Evolutionary conservation across 2,329 filamentous ascomycete species (phyloP), one percentile per base, ranked within the genome.

Genomic region (Colletotrichum acutatum): DNA sequence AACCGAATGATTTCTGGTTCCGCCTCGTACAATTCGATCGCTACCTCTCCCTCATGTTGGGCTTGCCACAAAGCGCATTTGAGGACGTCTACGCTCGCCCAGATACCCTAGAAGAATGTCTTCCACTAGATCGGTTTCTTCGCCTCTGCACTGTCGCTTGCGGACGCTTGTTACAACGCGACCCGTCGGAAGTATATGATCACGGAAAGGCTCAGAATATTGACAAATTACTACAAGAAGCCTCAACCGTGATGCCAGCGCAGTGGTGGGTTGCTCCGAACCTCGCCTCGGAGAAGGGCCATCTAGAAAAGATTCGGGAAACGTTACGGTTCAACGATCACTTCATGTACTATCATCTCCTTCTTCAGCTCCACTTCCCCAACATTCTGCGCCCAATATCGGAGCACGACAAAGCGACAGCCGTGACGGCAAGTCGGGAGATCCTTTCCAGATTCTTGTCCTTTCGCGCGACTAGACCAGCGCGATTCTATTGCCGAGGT

Each of bases 321-420:
- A 66, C 59, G 1, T 22, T 66, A 68, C 80, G 82, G 0, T 72
- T 83, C 19, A 68, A 78, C 54, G 74, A 78, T n/a, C 83, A 85
- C 61, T 74, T 83, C 11, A 75, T 79, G n/a, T 80, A 85, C 72
- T 83, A 83, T 68, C 78, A 80, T 66, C 76, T 86, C 8, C 74
- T 86, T 3, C 78, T 79, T 58, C 81, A 82, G 65, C 79, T 85
- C 0, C 84, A 86, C 70, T 76, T 85, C 1, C 84, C 84, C 0
- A 84, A 81, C 68, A 78, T 84, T 67, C 72, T 85, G 9, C 76
- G 75, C 24, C 53, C 70, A 1, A n/a, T 16, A 1, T 32, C 22
- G 3, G 53, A 57, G 24, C 22, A 78, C 22, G 46, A 42, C 11
- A 80, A 77, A 57, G 76, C 81, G 2, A 80, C 83, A 1, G 83